phyloP scores from a whole-genome alignment of 345 rosid species.

The Bruguiera parviflora region DNA sequence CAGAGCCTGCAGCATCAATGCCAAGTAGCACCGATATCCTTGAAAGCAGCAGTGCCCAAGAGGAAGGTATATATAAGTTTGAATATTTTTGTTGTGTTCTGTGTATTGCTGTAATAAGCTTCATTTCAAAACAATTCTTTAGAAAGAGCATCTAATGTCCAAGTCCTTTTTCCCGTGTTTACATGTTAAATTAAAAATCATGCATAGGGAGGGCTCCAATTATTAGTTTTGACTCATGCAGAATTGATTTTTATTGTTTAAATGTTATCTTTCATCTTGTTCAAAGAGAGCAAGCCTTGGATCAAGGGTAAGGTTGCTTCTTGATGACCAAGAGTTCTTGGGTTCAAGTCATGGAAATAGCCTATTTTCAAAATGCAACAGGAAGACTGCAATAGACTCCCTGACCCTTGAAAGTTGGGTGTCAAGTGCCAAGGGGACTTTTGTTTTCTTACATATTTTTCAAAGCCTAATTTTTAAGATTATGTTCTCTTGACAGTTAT shows the following conservation, averaged over 20 bases:
- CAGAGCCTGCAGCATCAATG: constrained; percentile 18
- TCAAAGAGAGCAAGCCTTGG: no score
- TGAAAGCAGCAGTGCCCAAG: constrained; percentile 10
- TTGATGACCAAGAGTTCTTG: no score
- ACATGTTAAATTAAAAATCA: not conserved
- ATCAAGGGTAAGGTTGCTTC: no score
- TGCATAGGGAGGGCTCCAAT: not conserved
- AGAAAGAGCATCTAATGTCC: not conserved
- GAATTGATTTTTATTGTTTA: not conserved
- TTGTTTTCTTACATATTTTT: not conserved
- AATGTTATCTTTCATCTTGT: no score
- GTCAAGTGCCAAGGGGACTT: no score
- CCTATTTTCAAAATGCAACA: no score
- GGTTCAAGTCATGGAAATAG: no score
- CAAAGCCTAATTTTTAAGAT: not conserved
- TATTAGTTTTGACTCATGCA: not conserved
- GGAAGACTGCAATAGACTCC: no score
- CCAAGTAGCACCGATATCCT: constrained; percentile 20
- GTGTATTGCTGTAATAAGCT: not conserved
- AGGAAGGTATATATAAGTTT: constrained; percentile 20
- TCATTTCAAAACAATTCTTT: not conserved
- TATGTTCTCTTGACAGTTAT: constrained; percentile 1
- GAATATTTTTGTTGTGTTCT: not conserved
- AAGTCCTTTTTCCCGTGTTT: not conserved
- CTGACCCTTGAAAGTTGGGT: no score